Conservation (phyloP, 129 eudicot genomes). For the Calendula officinalis region DNA sequence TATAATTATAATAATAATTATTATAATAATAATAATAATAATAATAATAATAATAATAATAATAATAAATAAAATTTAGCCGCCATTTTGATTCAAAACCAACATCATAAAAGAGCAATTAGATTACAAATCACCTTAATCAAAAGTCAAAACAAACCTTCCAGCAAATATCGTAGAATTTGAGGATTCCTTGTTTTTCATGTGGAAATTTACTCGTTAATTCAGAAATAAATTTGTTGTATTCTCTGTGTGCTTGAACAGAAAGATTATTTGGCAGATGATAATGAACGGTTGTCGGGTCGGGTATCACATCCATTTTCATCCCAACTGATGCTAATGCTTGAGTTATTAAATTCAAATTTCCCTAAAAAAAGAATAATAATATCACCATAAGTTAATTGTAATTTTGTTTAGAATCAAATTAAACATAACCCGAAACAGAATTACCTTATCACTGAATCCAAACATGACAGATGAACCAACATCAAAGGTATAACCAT, state of each 20-base stretch:
- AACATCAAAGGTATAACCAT: conserved; percentile 88
- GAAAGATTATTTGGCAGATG: conserved; percentile 86
- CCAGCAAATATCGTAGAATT: conserved; percentile 90
- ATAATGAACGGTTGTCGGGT: conserved; percentile 92
- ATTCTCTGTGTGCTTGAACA: conserved; percentile 89
- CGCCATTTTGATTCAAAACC: conserved; percentile 4
- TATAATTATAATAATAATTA: too few relatives aligned
- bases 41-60: too few relatives aligned
- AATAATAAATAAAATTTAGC: not conserved
- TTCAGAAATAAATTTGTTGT: conserved; percentile 66
- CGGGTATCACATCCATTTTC: conserved; percentile 94
- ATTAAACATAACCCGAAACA: not conserved
- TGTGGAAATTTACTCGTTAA: conserved; percentile 86
- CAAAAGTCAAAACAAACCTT: conserved; percentile 79
- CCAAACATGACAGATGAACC: conserved; percentile 99
- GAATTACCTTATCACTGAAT: conserved; percentile 86
- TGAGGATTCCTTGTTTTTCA: conserved; percentile 87
- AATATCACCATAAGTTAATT: not conserved
- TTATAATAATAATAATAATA: too few relatives aligned
- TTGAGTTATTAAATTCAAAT: conserved; percentile 87
- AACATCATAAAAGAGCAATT: conserved; percentile 24
- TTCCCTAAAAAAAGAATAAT: conserved; percentile 53
- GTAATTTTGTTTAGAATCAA: not conserved
- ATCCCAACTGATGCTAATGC: conserved; percentile 94
- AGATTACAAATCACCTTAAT: conserved; percentile 49